Conservation (phyloP, 2,329 filamentous ascomycete genomes). For the Pezicula rhizophila region DNA sequence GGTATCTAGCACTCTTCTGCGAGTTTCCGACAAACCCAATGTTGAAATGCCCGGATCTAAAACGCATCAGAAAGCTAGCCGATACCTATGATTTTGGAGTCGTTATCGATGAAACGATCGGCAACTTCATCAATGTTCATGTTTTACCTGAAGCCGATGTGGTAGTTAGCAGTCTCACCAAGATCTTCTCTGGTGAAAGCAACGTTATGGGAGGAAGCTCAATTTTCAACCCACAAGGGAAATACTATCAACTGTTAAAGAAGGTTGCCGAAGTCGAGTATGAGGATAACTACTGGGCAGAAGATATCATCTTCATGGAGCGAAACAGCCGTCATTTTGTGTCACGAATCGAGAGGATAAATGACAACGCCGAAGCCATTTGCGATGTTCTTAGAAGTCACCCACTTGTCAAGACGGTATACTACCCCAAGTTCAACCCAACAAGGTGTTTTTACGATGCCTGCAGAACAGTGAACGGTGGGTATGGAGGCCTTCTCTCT, state of each 20-base stretch:
- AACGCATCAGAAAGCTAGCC: slow-evolving; percentile 72
- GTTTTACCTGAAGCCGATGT: slow-evolving; percentile 85
- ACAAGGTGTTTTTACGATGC: slow-evolving; percentile 71
- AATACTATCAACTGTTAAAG: slow-evolving; percentile 67
- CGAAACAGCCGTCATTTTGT: slow-evolving; percentile 92
- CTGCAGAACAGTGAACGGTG: slow-evolving; percentile 66
- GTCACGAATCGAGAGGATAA: slow-evolving; percentile 75
- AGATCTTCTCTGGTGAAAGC: slow-evolving; percentile 94
- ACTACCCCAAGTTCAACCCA: slow-evolving; percentile 78
- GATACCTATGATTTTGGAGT: slow-evolving; percentile 83
- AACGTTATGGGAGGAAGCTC: slow-evolving; percentile 93
- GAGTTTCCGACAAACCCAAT: slow-evolving; percentile 94
- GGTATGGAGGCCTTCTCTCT: slow-evolving; percentile 86
- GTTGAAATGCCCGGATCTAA: slow-evolving; percentile 75
- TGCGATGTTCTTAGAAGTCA: slow-evolving; percentile 62
- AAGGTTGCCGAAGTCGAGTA: slow-evolving; percentile 57
- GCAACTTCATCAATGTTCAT: slow-evolving; percentile 93
- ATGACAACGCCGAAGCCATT: slow-evolving; percentile 77
- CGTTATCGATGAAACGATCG: slow-evolving; percentile 92
- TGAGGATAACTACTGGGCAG: slow-evolving; percentile 89
- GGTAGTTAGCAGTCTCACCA: slow-evolving; percentile 90
- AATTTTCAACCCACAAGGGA: slow-evolving; percentile 59
- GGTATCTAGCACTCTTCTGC: slow-evolving; percentile 79
- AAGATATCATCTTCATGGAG: slow-evolving; percentile 92
- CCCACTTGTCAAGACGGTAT: slow-evolving; percentile 65